These are phyloP conservation scores for Piromyces finnis DNA, from an alignment of 192 early-diverging fungal species.

Conservation along the genomic window DNA sequence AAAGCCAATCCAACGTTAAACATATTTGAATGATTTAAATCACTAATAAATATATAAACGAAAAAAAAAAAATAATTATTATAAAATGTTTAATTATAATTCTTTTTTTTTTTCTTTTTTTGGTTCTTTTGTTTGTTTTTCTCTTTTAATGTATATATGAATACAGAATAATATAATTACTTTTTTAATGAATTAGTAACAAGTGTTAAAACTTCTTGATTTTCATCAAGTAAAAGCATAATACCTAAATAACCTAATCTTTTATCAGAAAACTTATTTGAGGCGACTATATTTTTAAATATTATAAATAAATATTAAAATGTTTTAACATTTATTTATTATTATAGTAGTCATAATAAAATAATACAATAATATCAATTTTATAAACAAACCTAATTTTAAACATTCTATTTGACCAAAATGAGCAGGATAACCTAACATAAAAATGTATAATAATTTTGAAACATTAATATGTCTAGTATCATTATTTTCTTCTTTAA, in stretches of 20 bases:
- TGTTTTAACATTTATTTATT: too few relatives aligned
- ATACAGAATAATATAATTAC: slow-evolving; percentile 17
- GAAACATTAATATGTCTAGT: slow-evolving; percentile 85
- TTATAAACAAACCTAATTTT: slow-evolving; percentile 45
- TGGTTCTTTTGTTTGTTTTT: too few relatives aligned
- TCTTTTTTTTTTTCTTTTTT: too few relatives aligned
- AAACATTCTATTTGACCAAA: slow-evolving; percentile 99
- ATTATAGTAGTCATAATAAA: too few relatives aligned
- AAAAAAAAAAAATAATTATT: too few relatives aligned
- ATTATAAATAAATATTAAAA: too few relatives aligned
- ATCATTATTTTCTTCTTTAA: slow-evolving; percentile 88
- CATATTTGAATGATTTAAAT: slow-evolving; percentile 90
- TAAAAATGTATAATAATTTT: slow-evolving; percentile 94
- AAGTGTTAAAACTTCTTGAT: slow-evolving; percentile 89
- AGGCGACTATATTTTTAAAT: slow-evolving; percentile 37
- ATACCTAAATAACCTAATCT: slow-evolving; percentile 93
- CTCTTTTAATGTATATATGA: too few relatives aligned
- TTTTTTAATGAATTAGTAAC: slow-evolving; percentile 98
- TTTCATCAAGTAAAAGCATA: slow-evolving; percentile 94
- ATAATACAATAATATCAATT: too few relatives aligned
- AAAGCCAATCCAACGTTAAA: slow-evolving; percentile 93
- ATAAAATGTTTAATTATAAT: too few relatives aligned
- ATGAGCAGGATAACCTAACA: slow-evolving; percentile 96
- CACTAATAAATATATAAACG: slow-evolving; percentile 22
- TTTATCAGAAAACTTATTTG: slow-evolving; percentile 85